Evolutionary conservation across 805 yeast genomes (phyloP), one percentile per base, ranked within the genome.

Genomic region (Wickerhamiella brachini): DNA sequence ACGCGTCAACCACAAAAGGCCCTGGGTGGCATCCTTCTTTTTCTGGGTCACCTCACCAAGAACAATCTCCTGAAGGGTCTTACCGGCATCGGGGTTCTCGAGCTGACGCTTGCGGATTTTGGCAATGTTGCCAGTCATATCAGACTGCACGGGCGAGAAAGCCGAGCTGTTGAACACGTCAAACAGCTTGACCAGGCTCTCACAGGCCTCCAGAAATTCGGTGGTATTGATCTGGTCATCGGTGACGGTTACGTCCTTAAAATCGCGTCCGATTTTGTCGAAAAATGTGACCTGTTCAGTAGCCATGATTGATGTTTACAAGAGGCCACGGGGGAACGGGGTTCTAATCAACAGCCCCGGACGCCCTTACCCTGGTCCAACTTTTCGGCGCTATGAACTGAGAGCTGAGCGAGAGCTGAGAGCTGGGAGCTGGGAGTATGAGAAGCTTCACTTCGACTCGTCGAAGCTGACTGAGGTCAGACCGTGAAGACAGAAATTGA

Each of bases 141-240:
- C 96, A 57, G 74, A 82, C 65, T 85, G 94, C 52, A 87, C 95
- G 42, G 85, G 87, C 15, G 79, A 66, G 61, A 87, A 87, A 13
- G 95, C 95, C 31, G 93, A 71, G 20, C 93, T 83, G 22, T 94
- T 95, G 56, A 87, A 73, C 47, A 87, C 72, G 65, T 87, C 79
- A 65, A 87, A 88, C 55, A 88, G 72, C 66, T 83, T 80, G 59
- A 87, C 86, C 53, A 87, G 72, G 10, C 94, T 81, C 68, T 82
- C 93, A 18, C 93, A 72, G 13, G 96, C 95, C 62, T 80, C 86
- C 56, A 87, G 73, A 62, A 87, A 87, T 60, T 79, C 80, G 18
- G 80, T 69, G 17, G 96, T 86, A 60, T 81, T 72, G 63, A 87
- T 73, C 52, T 73, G 72, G 53, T 77, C 81, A 22, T 67, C 71